Percentiles rank a stretch among this genome's conserved stretches.
These are phyloP conservation scores for Pythium rhizo-oryzae DNA, from an alignment of 352 stramenopile genomes.

Conservation along the genomic window DNA sequence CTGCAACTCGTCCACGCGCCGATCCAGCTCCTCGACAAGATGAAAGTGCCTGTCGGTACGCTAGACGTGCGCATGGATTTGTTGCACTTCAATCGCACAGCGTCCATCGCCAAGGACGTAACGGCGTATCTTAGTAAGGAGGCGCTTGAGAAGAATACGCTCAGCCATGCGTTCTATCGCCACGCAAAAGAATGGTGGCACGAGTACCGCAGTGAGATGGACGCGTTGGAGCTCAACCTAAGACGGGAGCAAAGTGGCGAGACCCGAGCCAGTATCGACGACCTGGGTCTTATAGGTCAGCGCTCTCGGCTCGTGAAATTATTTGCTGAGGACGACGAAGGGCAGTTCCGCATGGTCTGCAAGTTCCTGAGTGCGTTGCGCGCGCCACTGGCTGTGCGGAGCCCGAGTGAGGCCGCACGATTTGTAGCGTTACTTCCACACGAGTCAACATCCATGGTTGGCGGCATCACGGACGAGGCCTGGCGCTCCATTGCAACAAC, in stretches of 20 bases:
- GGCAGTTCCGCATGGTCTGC: constrained; percentile 83
- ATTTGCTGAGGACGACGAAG: constrained; percentile 89
- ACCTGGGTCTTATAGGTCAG: neutral
- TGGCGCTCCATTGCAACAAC: constrained; percentile 82
- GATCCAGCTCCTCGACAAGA: constrained; percentile 55
- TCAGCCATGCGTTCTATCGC: constrained; percentile 74
- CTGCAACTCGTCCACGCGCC: constrained; percentile 73
- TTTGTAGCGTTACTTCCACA: constrained; percentile 86
- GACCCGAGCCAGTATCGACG: neutral
- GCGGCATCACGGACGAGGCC: constrained; percentile 57
- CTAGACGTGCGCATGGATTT: constrained; percentile 76
- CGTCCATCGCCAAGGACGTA: constrained; percentile 47
- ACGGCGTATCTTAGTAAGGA: constrained; percentile 59
- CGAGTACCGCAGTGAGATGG: constrained; percentile 57
- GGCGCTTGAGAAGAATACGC: constrained; percentile 50
- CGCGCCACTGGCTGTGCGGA: constrained; percentile 47
- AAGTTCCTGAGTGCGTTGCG: constrained; percentile 79
- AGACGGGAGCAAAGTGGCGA: neutral
- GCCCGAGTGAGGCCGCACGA: constrained; percentile 80
- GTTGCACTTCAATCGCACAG: constrained; percentile 53
- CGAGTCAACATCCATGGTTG: constrained; percentile 53
- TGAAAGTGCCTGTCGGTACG: constrained; percentile 71
- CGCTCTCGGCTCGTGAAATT: constrained; percentile 69
- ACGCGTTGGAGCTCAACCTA: constrained; percentile 20
- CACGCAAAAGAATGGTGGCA: constrained; percentile 88